phyloP scores from a whole-genome alignment of 2,329 filamentous ascomycete genomes.

The Exophiala aquamarina region DNA sequence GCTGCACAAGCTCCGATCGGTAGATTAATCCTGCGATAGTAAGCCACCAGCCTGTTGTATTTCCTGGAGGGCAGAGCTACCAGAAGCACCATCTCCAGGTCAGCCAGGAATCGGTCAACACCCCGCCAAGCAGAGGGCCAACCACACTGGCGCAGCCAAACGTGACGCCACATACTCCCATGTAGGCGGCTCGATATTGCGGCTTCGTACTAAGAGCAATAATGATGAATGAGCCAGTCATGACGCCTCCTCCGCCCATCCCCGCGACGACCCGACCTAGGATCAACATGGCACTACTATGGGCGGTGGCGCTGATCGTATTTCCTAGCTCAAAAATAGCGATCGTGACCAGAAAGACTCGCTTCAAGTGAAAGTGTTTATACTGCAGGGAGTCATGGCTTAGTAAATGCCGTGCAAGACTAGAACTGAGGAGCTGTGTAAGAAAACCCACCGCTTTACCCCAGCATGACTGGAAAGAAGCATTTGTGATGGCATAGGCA shows the following conservation, averaged over 20 bases:
- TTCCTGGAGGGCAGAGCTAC: constrained; percentile 32
- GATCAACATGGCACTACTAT: constrained; percentile 33
- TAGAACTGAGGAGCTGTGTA: constrained; percentile 37
- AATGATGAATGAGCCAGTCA: constrained; percentile 32
- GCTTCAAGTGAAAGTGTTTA: constrained; percentile 29
- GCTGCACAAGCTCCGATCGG: constrained; percentile 41
- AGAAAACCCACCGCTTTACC: constrained; percentile 53
- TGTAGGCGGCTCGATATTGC: constrained; percentile 47
- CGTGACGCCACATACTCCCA: constrained; percentile 28
- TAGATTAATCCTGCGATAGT: constrained; percentile 35
- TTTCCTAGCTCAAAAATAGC: constrained; percentile 32
- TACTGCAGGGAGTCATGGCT: not conserved
- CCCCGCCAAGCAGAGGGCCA: constrained; percentile 46
- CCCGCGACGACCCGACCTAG: constrained; percentile 32
- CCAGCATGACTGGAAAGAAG: constrained; percentile 52
- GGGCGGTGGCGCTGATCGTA: constrained; percentile 30
- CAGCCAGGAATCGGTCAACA: constrained; percentile 34
- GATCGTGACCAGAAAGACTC: constrained; percentile 30
- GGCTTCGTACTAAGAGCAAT: constrained; percentile 36
- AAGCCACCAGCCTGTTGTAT: not conserved
- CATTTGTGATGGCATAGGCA: constrained; percentile 47
- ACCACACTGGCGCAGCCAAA: constrained; percentile 40
- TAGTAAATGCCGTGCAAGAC: too few species aligned
- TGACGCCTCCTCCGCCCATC: constrained; percentile 29
- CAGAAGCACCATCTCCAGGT: constrained; percentile 38